Percentiles rank a stretch among this genome's conserved stretches.
Conservation (phyloP, 2,329 filamentous ascomycete species). For the Metarhizium album region DNA sequence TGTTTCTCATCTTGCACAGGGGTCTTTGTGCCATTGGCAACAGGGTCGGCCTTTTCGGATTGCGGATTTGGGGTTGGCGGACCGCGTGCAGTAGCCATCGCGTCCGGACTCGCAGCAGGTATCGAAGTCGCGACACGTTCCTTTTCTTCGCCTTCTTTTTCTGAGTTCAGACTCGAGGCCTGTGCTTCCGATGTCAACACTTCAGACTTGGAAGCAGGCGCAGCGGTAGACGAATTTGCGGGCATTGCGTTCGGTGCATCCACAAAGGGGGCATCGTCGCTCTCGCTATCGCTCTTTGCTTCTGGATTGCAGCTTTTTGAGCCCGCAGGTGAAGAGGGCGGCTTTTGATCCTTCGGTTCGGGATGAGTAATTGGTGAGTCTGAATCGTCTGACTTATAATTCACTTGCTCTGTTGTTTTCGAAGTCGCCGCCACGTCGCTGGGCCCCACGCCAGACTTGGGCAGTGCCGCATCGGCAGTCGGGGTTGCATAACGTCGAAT, state of each 20-base stretch:
- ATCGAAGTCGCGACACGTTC: neutral
- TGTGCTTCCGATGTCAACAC: constrained; percentile 1
- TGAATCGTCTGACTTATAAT: neutral
- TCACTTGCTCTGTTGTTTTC: neutral
- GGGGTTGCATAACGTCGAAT: constrained; percentile 38
- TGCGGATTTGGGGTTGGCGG: neutral
- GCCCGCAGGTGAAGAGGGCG: neutral
- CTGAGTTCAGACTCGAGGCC: neutral
- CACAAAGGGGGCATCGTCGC: constrained; percentile 27
- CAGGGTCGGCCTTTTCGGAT: neutral
- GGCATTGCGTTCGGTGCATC: constrained; percentile 22
- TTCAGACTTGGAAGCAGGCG: constrained; percentile 1
- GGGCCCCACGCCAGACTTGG: constrained; percentile 4
- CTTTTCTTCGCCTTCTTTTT: neutral
- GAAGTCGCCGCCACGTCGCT: neutral
- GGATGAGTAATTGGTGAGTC: neutral
- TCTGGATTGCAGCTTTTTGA: neutral
- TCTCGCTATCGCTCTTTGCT: constrained; percentile 18
- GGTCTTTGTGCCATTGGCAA: neutral
- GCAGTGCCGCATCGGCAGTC: constrained; percentile 10
- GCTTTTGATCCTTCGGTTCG: neutral
- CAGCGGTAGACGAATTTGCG: neutral
- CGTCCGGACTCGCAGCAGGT: neutral
- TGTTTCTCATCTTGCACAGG: neutral
- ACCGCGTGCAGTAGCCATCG: neutral